Percentiles rank a stretch among this genome's conserved stretches.
phyloP scores from a whole-genome alignment of 257 asterid species.

The Pogostemon cablin region DNA sequence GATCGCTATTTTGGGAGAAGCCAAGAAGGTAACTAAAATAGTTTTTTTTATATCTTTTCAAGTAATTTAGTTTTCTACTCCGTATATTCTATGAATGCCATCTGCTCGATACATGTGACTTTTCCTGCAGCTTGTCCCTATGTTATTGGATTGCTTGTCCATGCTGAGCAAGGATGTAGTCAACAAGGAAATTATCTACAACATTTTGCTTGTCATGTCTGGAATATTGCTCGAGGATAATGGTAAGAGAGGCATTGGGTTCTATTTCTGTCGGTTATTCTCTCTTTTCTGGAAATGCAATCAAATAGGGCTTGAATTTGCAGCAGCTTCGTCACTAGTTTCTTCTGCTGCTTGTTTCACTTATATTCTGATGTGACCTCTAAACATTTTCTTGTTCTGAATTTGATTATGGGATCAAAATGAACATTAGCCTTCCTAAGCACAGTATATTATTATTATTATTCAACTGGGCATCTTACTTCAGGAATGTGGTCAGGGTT shows the following conservation, averaged over 20 bases:
- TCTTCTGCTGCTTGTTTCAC: slow-evolving; percentile 19
- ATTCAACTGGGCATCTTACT: slow-evolving; percentile 1
- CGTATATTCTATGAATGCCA: slow-evolving; percentile 12
- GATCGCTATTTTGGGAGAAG: slow-evolving; percentile 70
- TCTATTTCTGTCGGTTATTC: slow-evolving; percentile 16
- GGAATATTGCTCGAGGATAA: slow-evolving; percentile 73
- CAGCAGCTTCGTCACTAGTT: not conserved
- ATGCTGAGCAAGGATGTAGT: slow-evolving; percentile 52
- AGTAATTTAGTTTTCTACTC: slow-evolving; percentile 7
- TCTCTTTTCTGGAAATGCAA: slow-evolving; percentile 15
- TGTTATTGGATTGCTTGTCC: slow-evolving; percentile 68
- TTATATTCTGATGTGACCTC: not conserved
- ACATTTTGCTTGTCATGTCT: slow-evolving; percentile 66
- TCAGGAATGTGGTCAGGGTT: slow-evolving; percentile 10
- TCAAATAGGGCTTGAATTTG: slow-evolving; percentile 16
- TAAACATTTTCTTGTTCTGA: not conserved
- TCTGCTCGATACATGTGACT: slow-evolving; percentile 29
- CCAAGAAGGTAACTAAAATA: slow-evolving; percentile 63
- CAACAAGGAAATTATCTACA: slow-evolving; percentile 69
- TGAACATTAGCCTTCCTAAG: not conserved
- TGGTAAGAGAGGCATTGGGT: slow-evolving; percentile 51
- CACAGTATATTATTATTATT: not conserved
- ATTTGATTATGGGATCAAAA: slow-evolving; percentile 5
- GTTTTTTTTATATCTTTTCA: slow-evolving; percentile 18
- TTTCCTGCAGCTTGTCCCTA: slow-evolving; percentile 75